phyloP scores from a whole-genome alignment of 345 rosid species.

The Eucalyptus polyanthemos region DNA sequence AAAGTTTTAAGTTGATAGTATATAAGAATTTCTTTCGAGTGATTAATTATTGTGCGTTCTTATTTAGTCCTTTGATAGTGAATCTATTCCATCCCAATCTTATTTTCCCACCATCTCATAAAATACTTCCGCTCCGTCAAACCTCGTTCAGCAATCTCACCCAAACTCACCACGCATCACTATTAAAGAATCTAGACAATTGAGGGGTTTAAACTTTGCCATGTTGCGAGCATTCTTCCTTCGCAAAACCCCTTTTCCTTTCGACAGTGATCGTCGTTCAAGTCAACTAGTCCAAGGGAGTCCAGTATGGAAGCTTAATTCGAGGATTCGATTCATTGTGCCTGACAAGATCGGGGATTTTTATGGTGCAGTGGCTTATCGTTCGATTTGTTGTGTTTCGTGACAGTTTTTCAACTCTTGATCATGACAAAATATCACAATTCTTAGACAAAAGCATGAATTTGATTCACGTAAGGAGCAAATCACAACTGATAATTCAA shows the following conservation, averaged over 20 bases:
- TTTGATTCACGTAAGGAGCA: not conserved
- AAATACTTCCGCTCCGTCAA: not conserved
- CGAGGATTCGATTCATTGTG: not conserved
- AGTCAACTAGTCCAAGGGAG: not conserved
- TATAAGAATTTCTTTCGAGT: not conserved
- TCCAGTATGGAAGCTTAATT: not conserved
- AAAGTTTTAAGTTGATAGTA: not conserved
- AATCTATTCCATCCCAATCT: not conserved
- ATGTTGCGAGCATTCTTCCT: not conserved
- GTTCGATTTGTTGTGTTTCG: not conserved
- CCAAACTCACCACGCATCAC: not conserved
- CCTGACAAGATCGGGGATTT: not conserved
- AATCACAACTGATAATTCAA: not conserved
- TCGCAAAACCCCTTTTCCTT: not conserved
- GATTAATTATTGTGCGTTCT: not conserved
- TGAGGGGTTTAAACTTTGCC: not conserved
- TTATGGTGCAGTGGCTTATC: not conserved
- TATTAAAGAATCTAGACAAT: not conserved
- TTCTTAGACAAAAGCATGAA: not conserved
- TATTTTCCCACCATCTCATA: not conserved
- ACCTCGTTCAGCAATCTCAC: not conserved
- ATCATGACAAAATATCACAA: not conserved
- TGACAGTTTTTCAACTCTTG: not conserved
- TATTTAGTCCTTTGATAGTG: not conserved
- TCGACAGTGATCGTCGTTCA: not conserved